phyloP scores from a whole-genome alignment of 2,329 filamentous ascomycete species.

The Apiospora aurea region DNA sequence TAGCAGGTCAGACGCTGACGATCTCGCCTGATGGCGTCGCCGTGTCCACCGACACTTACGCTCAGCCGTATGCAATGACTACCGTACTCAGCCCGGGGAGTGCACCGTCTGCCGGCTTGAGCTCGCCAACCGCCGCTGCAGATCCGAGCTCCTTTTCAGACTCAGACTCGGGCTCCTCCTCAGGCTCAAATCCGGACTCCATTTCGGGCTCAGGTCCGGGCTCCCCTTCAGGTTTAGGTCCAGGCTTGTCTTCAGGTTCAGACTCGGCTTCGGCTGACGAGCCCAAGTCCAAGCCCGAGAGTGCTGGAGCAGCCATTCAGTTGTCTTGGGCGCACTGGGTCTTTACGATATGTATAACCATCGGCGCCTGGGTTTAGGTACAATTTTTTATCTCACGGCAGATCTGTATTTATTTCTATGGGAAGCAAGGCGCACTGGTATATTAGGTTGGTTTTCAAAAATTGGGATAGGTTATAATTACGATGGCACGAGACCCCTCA shows the following conservation, averaged over 20 bases:
- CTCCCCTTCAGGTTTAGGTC: conserved; percentile 21
- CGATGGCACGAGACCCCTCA: conserved; percentile 14
- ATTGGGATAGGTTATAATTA: not conserved
- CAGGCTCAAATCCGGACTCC: too few relatives aligned
- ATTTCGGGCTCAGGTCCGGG: conserved; percentile 21
- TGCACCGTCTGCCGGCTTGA: conserved; percentile 33
- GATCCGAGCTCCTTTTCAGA: conserved; percentile 29
- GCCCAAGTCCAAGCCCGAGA: not conserved
- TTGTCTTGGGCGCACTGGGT: conserved; percentile 29
- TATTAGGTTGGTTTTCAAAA: conserved; percentile 11
- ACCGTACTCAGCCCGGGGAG: conserved; percentile 43
- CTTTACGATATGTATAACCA: conserved; percentile 44
- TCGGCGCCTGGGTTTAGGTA: conserved; percentile 47
- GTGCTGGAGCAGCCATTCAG: not conserved
- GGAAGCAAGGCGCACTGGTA: not conserved
- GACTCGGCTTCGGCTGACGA: not conserved
- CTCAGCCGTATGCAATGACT: conserved; percentile 54
- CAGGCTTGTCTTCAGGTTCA: conserved; percentile 26
- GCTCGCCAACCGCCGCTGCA: conserved; percentile 31
- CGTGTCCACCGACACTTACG: conserved; percentile 53
- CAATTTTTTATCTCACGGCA: not conserved
- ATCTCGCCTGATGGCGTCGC: conserved; percentile 58
- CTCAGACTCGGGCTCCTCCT: too few relatives aligned
- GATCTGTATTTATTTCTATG: conserved; percentile 10
- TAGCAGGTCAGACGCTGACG: conserved; percentile 59